These are phyloP conservation scores for Albugo candida DNA, from an alignment of 352 stramenopile species.

Conservation along the genomic window DNA sequence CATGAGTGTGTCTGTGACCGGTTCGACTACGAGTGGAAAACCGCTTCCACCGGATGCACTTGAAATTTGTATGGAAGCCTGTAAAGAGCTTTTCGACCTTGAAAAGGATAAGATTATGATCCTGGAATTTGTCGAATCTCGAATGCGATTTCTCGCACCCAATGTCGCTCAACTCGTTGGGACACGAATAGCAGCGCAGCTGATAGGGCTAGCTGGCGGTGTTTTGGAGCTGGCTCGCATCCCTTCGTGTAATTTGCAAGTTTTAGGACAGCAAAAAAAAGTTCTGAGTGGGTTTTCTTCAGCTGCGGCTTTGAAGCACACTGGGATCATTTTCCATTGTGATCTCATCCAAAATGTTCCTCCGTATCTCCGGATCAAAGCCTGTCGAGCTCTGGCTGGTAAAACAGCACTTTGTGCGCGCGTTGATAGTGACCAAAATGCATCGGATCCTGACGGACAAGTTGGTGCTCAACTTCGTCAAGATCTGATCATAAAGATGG, in stretches of 20 bases:
- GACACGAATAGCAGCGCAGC: constrained; percentile 83
- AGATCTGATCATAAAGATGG: constrained; percentile 89
- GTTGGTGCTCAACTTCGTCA: constrained; percentile 73
- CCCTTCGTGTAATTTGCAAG: constrained; percentile 94
- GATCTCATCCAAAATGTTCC: constrained; percentile 85
- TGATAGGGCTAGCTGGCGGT: constrained; percentile 90
- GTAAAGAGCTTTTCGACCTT: constrained; percentile 77
- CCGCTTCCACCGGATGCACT: constrained; percentile 52
- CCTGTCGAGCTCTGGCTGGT: constrained; percentile 82
- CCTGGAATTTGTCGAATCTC: constrained; percentile 80
- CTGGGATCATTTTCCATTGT: constrained; percentile 84
- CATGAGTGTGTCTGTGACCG: constrained; percentile 89
- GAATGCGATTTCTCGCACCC: constrained; percentile 85
- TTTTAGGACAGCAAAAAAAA: constrained; percentile 88
- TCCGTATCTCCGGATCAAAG: constrained; percentile 86
- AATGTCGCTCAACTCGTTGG: constrained; percentile 90
- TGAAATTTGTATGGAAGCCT: constrained; percentile 45
- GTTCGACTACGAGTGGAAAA: constrained; percentile 80
- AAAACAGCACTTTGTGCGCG: constrained; percentile 82
- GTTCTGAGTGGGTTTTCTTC: constrained; percentile 81
- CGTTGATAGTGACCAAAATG: constrained; percentile 81
- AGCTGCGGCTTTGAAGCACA: constrained; percentile 73
- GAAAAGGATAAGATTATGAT: constrained; percentile 74
- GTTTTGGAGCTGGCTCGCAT: constrained; percentile 87
- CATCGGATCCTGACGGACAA: constrained; percentile 32